Percentiles rank a stretch among this genome's conserved stretches.
Evolutionary conservation across 2,329 filamentous ascomycete species (phyloP).

Genomic region (Beauveria medogensis): DNA sequence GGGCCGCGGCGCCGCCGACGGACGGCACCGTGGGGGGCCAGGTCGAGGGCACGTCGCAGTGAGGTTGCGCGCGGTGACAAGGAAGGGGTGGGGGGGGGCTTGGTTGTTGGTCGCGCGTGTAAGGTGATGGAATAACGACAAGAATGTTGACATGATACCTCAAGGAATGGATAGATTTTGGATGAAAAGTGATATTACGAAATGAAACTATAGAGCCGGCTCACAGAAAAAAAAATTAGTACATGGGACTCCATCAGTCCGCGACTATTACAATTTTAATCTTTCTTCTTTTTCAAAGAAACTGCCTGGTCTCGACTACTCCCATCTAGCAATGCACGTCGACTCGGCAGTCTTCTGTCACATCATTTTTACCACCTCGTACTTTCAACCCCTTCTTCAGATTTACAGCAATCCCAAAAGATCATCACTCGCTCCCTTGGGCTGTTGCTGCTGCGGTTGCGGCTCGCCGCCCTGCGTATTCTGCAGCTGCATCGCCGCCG

Average conservation of each 20-base stretch:
- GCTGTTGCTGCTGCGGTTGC: constrained; percentile 24
- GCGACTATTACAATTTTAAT: constrained; percentile 4
- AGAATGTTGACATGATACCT: background rate
- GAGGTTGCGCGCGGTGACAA: background rate
- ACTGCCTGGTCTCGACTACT: background rate
- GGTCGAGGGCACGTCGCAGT: constrained; percentile 27
- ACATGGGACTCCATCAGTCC: background rate
- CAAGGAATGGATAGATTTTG: background rate
- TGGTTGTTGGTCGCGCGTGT: background rate
- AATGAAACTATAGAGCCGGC: background rate
- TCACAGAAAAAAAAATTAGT: background rate
- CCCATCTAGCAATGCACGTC: background rate
- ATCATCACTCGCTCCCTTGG: constrained; percentile 55
- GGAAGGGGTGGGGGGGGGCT: background rate
- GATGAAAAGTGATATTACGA: background rate
- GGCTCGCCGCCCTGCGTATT: constrained; percentile 22
- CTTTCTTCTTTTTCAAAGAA: background rate
- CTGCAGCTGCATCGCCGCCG: constrained; percentile 51
- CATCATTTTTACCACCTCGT: background rate
- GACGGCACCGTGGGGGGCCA: constrained; percentile 37
- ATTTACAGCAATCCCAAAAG: constrained; percentile 38
- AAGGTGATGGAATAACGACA: background rate
- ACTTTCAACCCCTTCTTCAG: constrained; percentile 11
- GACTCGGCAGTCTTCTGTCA: too few relatives aligned
- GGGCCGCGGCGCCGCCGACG: constrained; percentile 29